Conservation (phyloP, 148 eudicot genomes). For the Camellia lanceoleosa region DNA sequence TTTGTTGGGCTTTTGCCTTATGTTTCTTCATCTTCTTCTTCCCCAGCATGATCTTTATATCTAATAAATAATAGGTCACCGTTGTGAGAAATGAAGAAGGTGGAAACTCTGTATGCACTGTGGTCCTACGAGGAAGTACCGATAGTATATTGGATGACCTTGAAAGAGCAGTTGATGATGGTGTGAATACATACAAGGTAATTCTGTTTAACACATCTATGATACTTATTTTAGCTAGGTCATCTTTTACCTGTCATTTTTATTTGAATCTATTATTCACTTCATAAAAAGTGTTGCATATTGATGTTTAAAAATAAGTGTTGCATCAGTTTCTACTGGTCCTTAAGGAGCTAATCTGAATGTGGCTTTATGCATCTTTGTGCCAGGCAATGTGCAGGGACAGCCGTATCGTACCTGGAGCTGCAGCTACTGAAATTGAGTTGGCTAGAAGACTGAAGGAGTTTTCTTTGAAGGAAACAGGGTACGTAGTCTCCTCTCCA, state of each 20-base stretch:
- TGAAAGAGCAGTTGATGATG: constrained; percentile 98
- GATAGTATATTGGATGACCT: constrained; percentile 98
- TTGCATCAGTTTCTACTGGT: background rate
- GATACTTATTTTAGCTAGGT: too few species aligned
- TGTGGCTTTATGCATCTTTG: background rate
- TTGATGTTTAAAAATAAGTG: background rate
- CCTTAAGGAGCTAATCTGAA: background rate
- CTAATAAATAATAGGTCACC: constrained; percentile 50
- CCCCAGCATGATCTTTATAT: background rate
- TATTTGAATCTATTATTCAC: too few species aligned
- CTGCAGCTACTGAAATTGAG: too few species aligned
- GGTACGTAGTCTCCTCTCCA: too few species aligned
- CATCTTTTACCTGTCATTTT: too few species aligned
- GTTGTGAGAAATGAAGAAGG: constrained; percentile 92
- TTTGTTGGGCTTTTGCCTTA: background rate
- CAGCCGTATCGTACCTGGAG: too few species aligned
- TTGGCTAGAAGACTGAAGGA: too few species aligned
- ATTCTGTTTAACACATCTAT: background rate
- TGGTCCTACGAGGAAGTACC: constrained; percentile 87
- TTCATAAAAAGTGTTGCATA: too few species aligned
- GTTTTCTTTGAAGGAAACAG: too few species aligned
- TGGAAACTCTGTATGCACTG: constrained; percentile 80
- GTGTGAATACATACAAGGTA: constrained; percentile 92
- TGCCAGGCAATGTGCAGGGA: too few species aligned
- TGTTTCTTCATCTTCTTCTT: background rate